A percentile compares a stretch with the other conserved stretches of the same genome.
These are phyloP conservation scores for Pseudogymnoascus sp. DNA, from an alignment of 2,329 filamentous ascomycete genomes.

Conservation along the genomic window DNA sequence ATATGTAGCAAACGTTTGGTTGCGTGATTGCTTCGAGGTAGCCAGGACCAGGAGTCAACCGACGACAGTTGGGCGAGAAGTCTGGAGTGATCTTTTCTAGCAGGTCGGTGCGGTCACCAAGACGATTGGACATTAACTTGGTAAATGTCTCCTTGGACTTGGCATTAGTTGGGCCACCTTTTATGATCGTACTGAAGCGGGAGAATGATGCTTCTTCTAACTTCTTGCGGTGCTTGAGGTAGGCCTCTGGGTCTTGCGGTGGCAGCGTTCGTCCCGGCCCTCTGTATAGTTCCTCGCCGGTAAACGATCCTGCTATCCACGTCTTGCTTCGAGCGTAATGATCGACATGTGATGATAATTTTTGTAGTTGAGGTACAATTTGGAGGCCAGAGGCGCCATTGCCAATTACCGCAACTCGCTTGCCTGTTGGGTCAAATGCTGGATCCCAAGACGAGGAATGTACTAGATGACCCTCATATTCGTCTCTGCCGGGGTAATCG, in stretches of 20 bases:
- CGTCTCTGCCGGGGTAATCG: slow-evolving; percentile 29
- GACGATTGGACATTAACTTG: slow-evolving; percentile 45
- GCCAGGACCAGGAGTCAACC: slow-evolving; percentile 39
- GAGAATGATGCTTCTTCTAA: slow-evolving; percentile 51
- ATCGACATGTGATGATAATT: slow-evolving; percentile 43
- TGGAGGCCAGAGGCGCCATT: slow-evolving; percentile 57
- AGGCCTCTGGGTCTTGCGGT: slow-evolving; percentile 46
- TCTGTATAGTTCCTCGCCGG: slow-evolving; percentile 36
- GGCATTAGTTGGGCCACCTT: slow-evolving; percentile 43
- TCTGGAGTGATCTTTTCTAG: slow-evolving; percentile 50
- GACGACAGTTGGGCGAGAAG: slow-evolving; percentile 33
- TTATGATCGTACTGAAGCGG: slow-evolving; percentile 47
- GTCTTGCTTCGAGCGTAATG: slow-evolving; percentile 59
- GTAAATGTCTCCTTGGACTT: slow-evolving; percentile 41
- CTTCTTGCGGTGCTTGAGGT: slow-evolving; percentile 49
- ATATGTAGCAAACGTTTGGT: slow-evolving; percentile 36
- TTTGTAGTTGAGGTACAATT: slow-evolving; percentile 45
- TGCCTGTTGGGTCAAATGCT: slow-evolving; percentile 41
- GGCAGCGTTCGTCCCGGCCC: slow-evolving; percentile 43
- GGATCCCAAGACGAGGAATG: slow-evolving; percentile 54
- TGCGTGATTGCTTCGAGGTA: slow-evolving; percentile 40
- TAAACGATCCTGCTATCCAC: slow-evolving; percentile 59
- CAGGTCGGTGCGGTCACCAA: slow-evolving; percentile 48
- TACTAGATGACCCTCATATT: slow-evolving; percentile 47
- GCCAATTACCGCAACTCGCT: slow-evolving; percentile 51